These are phyloP conservation scores for Whalleya microplaca DNA, from an alignment of 2,329 filamentous ascomycete species.

Conservation along the genomic window DNA sequence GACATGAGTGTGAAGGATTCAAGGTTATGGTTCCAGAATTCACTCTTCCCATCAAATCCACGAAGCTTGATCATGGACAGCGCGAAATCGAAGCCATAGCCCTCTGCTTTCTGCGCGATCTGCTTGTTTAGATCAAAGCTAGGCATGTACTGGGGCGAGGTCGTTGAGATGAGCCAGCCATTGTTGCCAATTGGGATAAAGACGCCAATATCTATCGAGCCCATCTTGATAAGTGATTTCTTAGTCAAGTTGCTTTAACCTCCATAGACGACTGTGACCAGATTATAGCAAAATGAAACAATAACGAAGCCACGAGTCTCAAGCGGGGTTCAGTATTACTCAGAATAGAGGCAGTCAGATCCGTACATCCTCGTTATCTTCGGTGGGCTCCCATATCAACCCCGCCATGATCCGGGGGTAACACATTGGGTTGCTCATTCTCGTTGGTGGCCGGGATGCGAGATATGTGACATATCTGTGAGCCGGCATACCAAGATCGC, in stretches of 20 bases:
- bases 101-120: slow-evolving; percentile 36
- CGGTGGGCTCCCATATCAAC: not conserved
- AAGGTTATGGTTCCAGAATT: slow-evolving; percentile 41
- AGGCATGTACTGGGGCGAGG: slow-evolving; percentile 38
- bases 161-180: slow-evolving; percentile 39
- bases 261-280: not conserved
- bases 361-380: not conserved
- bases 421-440: not conserved
- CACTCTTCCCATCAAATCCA: slow-evolving; percentile 37
- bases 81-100: slow-evolving; percentile 37
- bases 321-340: too few species aligned
- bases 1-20: slow-evolving; percentile 41
- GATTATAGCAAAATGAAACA: too few species aligned
- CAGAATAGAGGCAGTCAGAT: too few species aligned
- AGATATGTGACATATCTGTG: too few species aligned
- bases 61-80: slow-evolving; percentile 40
- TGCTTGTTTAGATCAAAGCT: slow-evolving; percentile 38
- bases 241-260: not conserved
- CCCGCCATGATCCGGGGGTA: not conserved
- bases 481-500: too few species aligned
- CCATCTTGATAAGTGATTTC: slow-evolving; percentile 13
- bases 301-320: too few species aligned
- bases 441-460: not conserved
- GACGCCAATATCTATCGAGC: slow-evolving; percentile 31
- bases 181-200: slow-evolving; percentile 40